Evolutionary conservation across 495 filamentous ascomycete genomes (phyloP), one percentile per base, ranked within the genome.

Genomic region (Penicilliopsis zonata): DNA sequence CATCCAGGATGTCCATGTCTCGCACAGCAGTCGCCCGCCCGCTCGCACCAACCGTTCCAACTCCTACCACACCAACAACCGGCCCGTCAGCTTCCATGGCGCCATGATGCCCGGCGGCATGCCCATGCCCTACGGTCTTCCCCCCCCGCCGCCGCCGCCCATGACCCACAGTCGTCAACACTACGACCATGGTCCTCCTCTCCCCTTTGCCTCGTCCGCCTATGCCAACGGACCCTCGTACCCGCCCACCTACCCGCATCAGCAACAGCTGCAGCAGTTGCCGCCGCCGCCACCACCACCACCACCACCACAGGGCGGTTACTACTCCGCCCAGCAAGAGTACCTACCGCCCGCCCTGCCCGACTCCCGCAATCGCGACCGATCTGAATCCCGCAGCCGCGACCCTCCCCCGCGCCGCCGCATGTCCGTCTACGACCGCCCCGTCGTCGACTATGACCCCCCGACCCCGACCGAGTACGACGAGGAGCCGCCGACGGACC

Each of bases 1-100:
- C 26, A 36, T 49, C 25, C 43, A 50, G 18, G 49, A 55, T 34
- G 53, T 52, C 18, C 36, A 49, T 24, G 47, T 49, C 35, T 44
- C 47, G 21, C 40, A 40, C 36, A 46, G 44, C 26, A 45, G 35
- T 31, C 57, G 46, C 20, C 44, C 52, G 7, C 34, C 35, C 5
- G 42, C 35, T 35, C 50, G 57, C 12, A 18, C 36, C 20, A 33
- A 37, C 29, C 57, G 59, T 13, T 57, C 56, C 16, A 42, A 50
- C 30, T 44, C 56, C 5, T 56, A 60, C 33, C 46, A 61, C 34
- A 17, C 52, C 29, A 47, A 42, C 34, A 47, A 44, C 28, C 51
- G 63, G 33, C 61, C 64, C 12, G 39, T 61, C 37, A 68, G 65
- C 34, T 60, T 53, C 34, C 64, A 70, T 41, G 62, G 50, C 10